phyloP scores from a whole-genome alignment of 768 basidiomycete genomes.

The Dictyophora rubrovolvata region DNA sequence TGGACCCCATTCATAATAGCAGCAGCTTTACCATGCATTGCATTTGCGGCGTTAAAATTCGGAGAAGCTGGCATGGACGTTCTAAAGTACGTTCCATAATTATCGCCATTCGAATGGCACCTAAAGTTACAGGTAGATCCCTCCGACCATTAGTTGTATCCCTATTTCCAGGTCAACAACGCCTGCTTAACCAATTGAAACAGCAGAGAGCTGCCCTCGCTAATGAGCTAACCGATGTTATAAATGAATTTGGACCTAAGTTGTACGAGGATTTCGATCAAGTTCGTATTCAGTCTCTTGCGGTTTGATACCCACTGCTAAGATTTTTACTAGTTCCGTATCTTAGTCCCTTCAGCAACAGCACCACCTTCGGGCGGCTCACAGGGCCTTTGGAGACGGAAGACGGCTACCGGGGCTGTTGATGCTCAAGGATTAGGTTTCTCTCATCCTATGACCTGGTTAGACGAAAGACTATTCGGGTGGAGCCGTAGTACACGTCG shows the following conservation, averaged over 20 bases:
- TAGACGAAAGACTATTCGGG: slow-evolving; percentile 89
- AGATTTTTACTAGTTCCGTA: slow-evolving; percentile 46
- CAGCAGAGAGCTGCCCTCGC: slow-evolving; percentile 63
- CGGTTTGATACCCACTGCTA: neutral
- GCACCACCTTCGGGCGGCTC: slow-evolving; percentile 71
- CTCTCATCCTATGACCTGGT: slow-evolving; percentile 90
- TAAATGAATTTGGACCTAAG: slow-evolving; percentile 83
- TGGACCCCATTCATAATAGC: slow-evolving; percentile 73
- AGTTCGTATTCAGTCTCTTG: slow-evolving; percentile 30
- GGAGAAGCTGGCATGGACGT: slow-evolving; percentile 98
- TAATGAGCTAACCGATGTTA: slow-evolving; percentile 73
- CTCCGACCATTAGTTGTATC: slow-evolving; percentile 83
- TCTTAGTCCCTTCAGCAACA: slow-evolving; percentile 73
- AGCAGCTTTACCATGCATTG: slow-evolving; percentile 72
- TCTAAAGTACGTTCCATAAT: slow-evolving; percentile 56
- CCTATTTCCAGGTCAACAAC: slow-evolving; percentile 79
- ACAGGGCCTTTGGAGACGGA: slow-evolving; percentile 69
- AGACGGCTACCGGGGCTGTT: slow-evolving; percentile 72
- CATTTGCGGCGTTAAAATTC: slow-evolving; percentile 89
- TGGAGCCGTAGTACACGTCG: slow-evolving; percentile 71
- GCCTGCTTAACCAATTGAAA: slow-evolving; percentile 67
- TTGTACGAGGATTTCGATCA: slow-evolving; percentile 82
- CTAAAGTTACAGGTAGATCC: slow-evolving; percentile 43
- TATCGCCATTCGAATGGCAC: slow-evolving; percentile 7
- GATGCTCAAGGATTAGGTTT: slow-evolving; percentile 78